Base-by-base conservation (phyloP, 2,329 filamentous ascomycete genomes). In the Botrytis porri region DNA sequence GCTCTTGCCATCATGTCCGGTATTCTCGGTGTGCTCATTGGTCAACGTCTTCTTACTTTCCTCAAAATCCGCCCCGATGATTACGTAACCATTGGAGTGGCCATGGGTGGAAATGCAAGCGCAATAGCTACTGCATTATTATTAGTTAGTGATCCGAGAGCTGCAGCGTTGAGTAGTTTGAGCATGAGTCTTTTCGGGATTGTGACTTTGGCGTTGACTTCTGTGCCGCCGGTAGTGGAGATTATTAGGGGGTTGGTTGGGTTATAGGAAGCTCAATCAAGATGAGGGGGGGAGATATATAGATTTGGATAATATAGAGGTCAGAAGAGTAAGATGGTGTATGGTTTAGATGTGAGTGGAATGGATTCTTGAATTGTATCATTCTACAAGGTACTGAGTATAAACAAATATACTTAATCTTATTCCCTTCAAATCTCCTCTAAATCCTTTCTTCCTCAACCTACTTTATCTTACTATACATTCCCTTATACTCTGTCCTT, bases 111-210 rank as follows among this genome's bases (percentile, higher is more conserved):
- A 2, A 90, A 89, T 77, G 88, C 87, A 0, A 87, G 86, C 6
- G 88, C 88, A 9, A 87, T 90, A 57, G 88, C 84, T 1, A 90
- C 88, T 5, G 88, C 88, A 0, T 78, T 89, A 48, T 81, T 90
- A 3, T 80, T 90, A 3, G 82, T 84, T 3, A 86, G 85, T 1
- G 88, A 90, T 75, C 88, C 87, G 1, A 83, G 88, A 61, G 88
- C 88, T 9, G 88, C 88, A 0, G 88, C 88, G 29, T 81, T 90
- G 69, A 87, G 86, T 29, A 89, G 86, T 75, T 80, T 90, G 37
- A 86, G 86, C 0, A 90, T 90, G 88, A 87, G 85, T 69, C 76
- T 90, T 14, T 89, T 90, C 76, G 88, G 88, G 14, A 87, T 88
- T 3, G 85, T 89, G 18, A 89, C 87, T 0, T 84, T 90, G 25